phyloP scores from a whole-genome alignment of 2,329 filamentous ascomycete species.

The Leptographium wingfieldii region DNA sequence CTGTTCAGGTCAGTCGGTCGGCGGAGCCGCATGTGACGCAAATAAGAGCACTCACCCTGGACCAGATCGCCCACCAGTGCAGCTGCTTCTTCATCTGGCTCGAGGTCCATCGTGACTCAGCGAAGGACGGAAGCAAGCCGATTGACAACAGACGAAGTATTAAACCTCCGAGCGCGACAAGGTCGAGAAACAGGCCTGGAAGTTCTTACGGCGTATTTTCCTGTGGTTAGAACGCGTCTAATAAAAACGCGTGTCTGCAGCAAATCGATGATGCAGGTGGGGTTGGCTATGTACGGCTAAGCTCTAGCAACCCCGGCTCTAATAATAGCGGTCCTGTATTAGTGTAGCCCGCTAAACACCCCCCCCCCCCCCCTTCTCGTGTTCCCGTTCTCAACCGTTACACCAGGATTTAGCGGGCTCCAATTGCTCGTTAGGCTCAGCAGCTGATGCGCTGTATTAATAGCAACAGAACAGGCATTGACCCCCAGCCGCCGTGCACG shows the following conservation, averaged over 20 bases:
- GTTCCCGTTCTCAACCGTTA: not conserved
- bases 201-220: not conserved
- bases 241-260: not conserved
- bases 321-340: not conserved
- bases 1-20: constrained; percentile 21
- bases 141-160: not conserved
- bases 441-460: not conserved
- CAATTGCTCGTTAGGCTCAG: not conserved
- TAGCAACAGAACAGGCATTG: not conserved
- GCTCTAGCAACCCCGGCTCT: not conserved
- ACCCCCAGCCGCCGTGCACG: not conserved
- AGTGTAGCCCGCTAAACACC: not conserved
- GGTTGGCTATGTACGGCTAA: not conserved
- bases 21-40: no score
- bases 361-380: not conserved
- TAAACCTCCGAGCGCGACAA: not conserved
- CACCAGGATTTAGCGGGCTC: not conserved
- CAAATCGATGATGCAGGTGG: not conserved
- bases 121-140: not conserved
- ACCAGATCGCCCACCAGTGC: constrained; percentile 12
- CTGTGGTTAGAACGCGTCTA: not conserved
- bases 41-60: constrained; percentile 6
- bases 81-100: constrained; percentile 9
- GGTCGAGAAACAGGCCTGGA: not conserved
- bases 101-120: constrained; percentile 9